Conservation (phyloP, 2,329 filamentous ascomycete species). For the Fusarium ambrosium region DNA sequence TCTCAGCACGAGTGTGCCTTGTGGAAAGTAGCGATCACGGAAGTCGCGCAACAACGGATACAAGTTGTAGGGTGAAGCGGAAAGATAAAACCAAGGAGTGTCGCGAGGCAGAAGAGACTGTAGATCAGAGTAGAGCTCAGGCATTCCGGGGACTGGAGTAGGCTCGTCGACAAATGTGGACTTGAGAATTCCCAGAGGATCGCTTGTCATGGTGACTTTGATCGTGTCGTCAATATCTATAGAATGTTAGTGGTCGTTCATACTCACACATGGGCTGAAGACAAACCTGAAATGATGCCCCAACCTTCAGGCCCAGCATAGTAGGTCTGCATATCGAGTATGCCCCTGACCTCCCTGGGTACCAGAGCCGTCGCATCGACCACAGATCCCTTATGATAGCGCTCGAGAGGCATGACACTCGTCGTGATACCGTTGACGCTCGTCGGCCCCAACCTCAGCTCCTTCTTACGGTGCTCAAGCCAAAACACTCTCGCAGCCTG, state of each 20-base stretch:
- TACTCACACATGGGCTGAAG: background rate
- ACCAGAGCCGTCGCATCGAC: constrained; percentile 65
- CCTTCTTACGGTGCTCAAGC: constrained; percentile 67
- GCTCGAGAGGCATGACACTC: constrained; percentile 69
- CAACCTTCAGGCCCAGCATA: constrained; percentile 85
- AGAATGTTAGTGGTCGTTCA: constrained; percentile 26
- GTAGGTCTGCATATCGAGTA: constrained; percentile 76
- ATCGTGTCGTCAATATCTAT: constrained; percentile 94
- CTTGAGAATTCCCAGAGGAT: constrained; percentile 82
- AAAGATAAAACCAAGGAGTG: constrained; percentile 92
- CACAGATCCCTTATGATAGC: constrained; percentile 59
- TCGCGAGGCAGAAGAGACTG: constrained; percentile 64
- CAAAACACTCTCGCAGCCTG: constrained; percentile 77
- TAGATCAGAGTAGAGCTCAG: constrained; percentile 81
- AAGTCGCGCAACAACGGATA: constrained; percentile 89
- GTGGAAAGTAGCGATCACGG: constrained; percentile 76
- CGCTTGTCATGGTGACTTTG: constrained; percentile 87
- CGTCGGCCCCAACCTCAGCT: constrained; percentile 75
- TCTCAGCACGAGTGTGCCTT: constrained; percentile 85
- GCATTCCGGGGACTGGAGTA: constrained; percentile 82
- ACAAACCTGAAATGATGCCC: constrained; percentile 80
- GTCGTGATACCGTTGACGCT: constrained; percentile 79
- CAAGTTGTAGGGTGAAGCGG: constrained; percentile 93
- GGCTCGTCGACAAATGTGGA: constrained; percentile 87
- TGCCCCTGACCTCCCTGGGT: constrained; percentile 65